Evolutionary conservation across 2,329 filamentous ascomycete genomes (phyloP).

Genomic region (Sporothrix phasma): DNA sequence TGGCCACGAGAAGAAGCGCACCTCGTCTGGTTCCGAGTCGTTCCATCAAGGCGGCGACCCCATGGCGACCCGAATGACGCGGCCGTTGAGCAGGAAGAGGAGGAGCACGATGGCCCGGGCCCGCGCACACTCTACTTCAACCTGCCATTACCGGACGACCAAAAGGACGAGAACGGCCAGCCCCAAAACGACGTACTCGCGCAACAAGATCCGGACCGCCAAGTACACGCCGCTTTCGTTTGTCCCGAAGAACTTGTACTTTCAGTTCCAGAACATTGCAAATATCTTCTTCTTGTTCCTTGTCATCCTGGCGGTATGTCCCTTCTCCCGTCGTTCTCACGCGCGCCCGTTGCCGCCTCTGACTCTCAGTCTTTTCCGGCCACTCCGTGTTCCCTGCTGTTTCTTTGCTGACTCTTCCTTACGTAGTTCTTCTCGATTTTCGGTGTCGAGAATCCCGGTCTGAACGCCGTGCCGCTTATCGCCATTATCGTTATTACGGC

Average conservation of each 20-base stretch:
- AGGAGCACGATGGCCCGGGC: constrained; percentile 31
- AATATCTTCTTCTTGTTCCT: constrained; percentile 98
- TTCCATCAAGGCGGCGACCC: constrained; percentile 26
- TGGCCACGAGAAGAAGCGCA: constrained; percentile 60
- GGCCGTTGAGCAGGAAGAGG: constrained; percentile 28
- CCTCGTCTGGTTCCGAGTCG: constrained; percentile 29
- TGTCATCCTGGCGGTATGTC: constrained; percentile 84
- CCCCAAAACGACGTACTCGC: constrained; percentile 59
- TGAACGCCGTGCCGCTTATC: constrained; percentile 85
- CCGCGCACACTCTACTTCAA: constrained; percentile 74
- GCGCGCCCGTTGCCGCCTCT: background rate
- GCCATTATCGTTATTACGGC: constrained; percentile 82
- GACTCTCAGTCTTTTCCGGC: background rate
- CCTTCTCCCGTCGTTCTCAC: background rate
- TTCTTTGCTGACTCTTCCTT: background rate
- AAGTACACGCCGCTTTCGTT: constrained; percentile 97
- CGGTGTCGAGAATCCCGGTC: constrained; percentile 77
- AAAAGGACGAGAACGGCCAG: constrained; percentile 71
- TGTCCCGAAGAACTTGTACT: constrained; percentile 91
- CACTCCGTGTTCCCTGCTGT: background rate
- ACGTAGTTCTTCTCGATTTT: constrained; percentile 89
- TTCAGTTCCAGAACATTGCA: constrained; percentile 97
- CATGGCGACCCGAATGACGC: constrained; percentile 28
- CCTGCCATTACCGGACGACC: constrained; percentile 60
- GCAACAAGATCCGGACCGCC: constrained; percentile 95